Conservation (phyloP, 208 protist genomes). For the Plasmodiophora brassicae region DNA sequence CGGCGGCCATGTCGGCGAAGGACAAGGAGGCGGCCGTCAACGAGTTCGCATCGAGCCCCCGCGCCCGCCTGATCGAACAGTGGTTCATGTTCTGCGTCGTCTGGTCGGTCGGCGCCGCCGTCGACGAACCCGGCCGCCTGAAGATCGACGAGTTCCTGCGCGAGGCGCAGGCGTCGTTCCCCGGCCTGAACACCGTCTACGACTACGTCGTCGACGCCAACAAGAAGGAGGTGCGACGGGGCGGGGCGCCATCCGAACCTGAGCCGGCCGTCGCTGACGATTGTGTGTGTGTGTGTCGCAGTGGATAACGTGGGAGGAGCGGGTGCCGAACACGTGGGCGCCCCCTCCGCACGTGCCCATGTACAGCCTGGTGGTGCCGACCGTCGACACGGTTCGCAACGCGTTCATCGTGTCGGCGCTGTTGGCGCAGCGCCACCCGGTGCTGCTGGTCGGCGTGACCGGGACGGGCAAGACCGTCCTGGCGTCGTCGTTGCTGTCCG, state of each 20-base stretch:
- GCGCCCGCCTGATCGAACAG: conserved; percentile 80
- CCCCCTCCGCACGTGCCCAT: conserved; percentile 78
- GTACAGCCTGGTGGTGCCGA: conserved; percentile 90
- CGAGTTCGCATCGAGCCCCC: conserved; percentile 50
- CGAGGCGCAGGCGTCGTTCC: conserved; percentile 87
- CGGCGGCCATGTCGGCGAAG: too few relatives aligned
- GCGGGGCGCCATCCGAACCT: too few relatives aligned
- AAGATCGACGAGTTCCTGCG: conserved; percentile 81
- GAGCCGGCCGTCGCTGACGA: too few relatives aligned
- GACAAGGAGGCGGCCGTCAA: too few relatives aligned
- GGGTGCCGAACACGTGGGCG: conserved; percentile 67
- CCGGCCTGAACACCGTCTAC: conserved; percentile 88
- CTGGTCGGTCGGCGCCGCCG: conserved; percentile 84
- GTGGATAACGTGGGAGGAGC: conserved; percentile 87
- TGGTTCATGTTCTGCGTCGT: conserved; percentile 88
- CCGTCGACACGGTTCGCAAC: conserved; percentile 90
- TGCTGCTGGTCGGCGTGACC: conserved; percentile 86
- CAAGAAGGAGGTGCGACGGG: too few relatives aligned
- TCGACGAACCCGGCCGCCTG: conserved; percentile 82
- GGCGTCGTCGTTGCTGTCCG: conserved; percentile 72
- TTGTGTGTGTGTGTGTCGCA: too few relatives aligned
- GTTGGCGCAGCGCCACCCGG: conserved; percentile 71
- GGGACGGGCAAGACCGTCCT: conserved; percentile 93
- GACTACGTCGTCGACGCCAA: conserved; percentile 89
- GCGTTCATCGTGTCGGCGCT: conserved; percentile 83